Evolutionary conservation across 192 early-diverging fungal genomes (phyloP).

Genomic region (Coemansia sp.): DNA sequence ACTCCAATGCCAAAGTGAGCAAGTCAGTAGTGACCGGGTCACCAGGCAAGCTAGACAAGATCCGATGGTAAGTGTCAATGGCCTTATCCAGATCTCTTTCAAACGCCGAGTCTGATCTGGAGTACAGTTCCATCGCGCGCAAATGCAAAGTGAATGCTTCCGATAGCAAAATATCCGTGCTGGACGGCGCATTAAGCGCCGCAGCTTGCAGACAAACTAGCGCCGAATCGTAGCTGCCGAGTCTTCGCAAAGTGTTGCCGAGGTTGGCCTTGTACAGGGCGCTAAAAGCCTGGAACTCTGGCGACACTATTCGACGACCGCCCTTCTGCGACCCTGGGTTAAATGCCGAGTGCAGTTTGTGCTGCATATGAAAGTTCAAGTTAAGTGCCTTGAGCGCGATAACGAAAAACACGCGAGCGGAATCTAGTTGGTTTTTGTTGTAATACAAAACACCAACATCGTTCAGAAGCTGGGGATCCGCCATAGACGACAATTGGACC

Average conservation of each 20-base stretch:
- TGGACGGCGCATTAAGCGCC: conserved; percentile 23
- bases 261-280: conserved; percentile 43
- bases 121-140: conserved; percentile 23
- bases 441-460: conserved; percentile 48
- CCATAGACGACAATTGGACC: conserved; percentile 15
- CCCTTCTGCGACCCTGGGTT: not conserved
- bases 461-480: conserved; percentile 49
- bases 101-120: not conserved
- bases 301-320: not conserved
- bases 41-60: conserved; percentile 36
- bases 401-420: conserved; percentile 30
- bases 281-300: conserved; percentile 32
- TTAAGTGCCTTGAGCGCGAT: conserved; percentile 20
- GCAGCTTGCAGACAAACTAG: conserved; percentile 30
- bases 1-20: conserved; percentile 41
- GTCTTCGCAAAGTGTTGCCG: conserved; percentile 35
- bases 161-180: conserved; percentile 32
- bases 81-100: conserved; percentile 31
- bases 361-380: conserved; percentile 23
- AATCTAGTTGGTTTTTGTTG: conserved; percentile 16
- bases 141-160: conserved; percentile 39
- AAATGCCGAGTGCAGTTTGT: conserved; percentile 21
- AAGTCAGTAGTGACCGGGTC: conserved; percentile 49
- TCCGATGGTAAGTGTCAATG: conserved; percentile 46
- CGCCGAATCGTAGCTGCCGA: conserved; percentile 24